Percentiles rank a stretch among this genome's conserved stretches.
Conservation (phyloP, 73 alveolate genomes). For the Symbiodinium pilosum region DNA sequence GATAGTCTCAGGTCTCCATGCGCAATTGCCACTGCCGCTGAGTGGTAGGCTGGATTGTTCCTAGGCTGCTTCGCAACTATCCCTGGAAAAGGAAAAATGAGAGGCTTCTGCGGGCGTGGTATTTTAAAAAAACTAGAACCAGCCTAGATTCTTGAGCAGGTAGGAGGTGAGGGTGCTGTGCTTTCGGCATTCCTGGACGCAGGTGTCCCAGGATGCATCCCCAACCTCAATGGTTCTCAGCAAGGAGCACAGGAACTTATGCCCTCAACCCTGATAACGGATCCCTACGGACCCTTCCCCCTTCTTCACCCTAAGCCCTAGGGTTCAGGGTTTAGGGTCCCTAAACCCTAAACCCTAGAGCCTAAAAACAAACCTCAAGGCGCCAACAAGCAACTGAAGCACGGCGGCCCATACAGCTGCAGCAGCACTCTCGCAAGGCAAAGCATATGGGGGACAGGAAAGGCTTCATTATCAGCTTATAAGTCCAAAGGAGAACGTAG, state of each 20-base stretch:
- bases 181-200: conserved; percentile 25
- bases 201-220: conserved; percentile 24
- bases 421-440: conserved; percentile 35
- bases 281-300: too few species aligned
- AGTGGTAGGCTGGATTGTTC: conserved; percentile 21
- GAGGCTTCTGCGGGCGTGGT: not conserved
- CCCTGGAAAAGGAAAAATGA: not conserved
- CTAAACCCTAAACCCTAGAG: too few species aligned
- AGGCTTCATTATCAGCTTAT: conserved; percentile 48
- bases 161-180: conserved; percentile 33
- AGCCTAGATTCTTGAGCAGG: conserved; percentile 4
- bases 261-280: too few species aligned
- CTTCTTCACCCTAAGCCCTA: too few species aligned
- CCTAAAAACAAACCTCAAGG: too few species aligned
- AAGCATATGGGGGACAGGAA: conserved; percentile 47
- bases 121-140: not conserved
- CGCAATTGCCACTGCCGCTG: conserved; percentile 78
- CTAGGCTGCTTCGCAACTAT: too few species aligned
- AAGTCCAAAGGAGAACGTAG: conserved; percentile 52
- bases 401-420: not conserved
- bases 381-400: too few species aligned
- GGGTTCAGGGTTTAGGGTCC: too few species aligned
- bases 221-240: too few species aligned
- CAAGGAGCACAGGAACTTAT: too few species aligned
- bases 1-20: conserved; percentile 36